These are phyloP conservation scores for Arachis monticola DNA, from an alignment of 331 rosid species.

Conservation along the genomic window DNA sequence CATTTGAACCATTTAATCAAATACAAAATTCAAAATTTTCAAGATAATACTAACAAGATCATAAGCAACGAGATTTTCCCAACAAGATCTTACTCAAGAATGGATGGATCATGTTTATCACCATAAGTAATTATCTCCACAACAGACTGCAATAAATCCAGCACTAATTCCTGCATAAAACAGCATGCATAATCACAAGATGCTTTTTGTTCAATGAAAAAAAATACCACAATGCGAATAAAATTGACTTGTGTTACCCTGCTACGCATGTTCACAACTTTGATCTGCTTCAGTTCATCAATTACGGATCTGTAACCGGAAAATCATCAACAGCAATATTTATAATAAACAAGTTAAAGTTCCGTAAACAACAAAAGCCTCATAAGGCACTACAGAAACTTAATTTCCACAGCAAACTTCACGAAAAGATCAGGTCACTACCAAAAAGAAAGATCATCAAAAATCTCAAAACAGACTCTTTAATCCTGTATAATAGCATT, in stretches of 20 bases:
- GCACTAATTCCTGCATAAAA: constrained; percentile 64
- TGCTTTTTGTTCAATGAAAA: not conserved
- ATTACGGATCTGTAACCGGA: constrained; percentile 57
- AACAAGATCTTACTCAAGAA: constrained; percentile 69
- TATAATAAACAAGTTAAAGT: not conserved
- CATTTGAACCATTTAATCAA: constrained; percentile 53
- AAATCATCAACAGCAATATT: not conserved
- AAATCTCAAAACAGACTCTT: too few species aligned
- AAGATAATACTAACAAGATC: constrained; percentile 28
- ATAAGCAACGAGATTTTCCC: constrained; percentile 18
- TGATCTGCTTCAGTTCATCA: constrained; percentile 60
- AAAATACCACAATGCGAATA: not conserved
- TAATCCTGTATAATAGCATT: too few species aligned
- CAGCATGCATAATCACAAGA: not conserved
- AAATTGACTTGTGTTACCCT: constrained; percentile 53
- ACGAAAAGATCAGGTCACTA: too few species aligned
- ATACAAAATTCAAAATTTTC: constrained; percentile 19
- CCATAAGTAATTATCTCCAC: constrained; percentile 89
- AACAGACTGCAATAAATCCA: constrained; percentile 77
- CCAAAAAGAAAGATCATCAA: too few species aligned
- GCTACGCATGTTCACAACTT: constrained; percentile 63
- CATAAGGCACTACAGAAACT: not conserved
- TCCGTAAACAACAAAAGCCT: not conserved
- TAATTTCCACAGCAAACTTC: too few species aligned
- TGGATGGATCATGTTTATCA: constrained; percentile 75